Base-by-base conservation (phyloP, 371 early-diverging fungal genomes). In the Fennellomyces sp. region DNA sequence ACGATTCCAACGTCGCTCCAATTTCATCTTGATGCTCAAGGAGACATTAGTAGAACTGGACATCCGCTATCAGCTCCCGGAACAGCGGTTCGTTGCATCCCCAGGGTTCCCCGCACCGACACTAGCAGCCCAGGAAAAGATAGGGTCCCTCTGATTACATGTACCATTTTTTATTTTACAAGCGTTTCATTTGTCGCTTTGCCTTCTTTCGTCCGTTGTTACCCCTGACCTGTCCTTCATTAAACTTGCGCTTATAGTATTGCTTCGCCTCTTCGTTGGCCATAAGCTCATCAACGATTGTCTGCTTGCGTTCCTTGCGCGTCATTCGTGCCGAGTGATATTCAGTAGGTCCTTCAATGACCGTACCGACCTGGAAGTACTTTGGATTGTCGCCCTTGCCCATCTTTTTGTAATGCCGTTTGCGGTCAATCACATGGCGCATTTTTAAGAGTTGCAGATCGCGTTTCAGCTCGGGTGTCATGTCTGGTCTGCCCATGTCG, bases 331-430 rank as follows among this genome's bases (percentile, higher is more conserved):
- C 75, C 8, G 92, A 90, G 69, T 88, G 94, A 76, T 90, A 96
- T 65, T 97, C 98, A 0, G 91, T 86, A 17, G 94, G 85, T 10
- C 91, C 93, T 63, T 93, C 93, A n/a, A 96, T 75, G 13, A 98
- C 80, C 0, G 94, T 94, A 36, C 97, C 98, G 19, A 89, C 85
- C 68, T 98, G 95, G 83, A 97, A 96, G 70, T 92, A 93, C 65
- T 93, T 95, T 21, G 97, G 94, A 27, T 89, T 63, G 26, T 63
- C 75, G 5, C 74, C 72, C 50, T 86, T 84, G 11, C 82, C 87
- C 60, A 88, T 88, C 63, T 91, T 90, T 65, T 95, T 95, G 76
- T 96, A 97, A 70, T 91, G 92, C 38, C 94, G 81, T 73, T 95
- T 97, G 25, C 93, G 94, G 69, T 98, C 97, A 29, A 98, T 72